These are phyloP conservation scores for Penicillium psychrosexuale DNA, from an alignment of 2,329 filamentous ascomycete species.

Conservation along the genomic window DNA sequence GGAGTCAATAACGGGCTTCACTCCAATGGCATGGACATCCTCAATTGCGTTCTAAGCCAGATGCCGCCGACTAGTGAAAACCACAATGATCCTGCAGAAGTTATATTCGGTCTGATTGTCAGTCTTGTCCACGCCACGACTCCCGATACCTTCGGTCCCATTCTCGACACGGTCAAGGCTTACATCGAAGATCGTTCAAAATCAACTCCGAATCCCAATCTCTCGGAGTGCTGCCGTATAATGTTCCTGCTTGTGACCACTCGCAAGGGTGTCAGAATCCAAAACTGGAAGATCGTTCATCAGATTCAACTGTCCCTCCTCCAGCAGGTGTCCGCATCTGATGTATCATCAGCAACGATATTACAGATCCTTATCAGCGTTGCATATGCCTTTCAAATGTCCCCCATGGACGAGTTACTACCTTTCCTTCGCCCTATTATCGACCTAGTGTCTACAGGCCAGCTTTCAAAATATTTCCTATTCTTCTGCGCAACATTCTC, in stretches of 20 bases:
- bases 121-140: conserved; percentile 81
- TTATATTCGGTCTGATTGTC: conserved; percentile 73
- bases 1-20: conserved; percentile 59
- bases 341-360: conserved; percentile 26
- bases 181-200: conserved; percentile 38
- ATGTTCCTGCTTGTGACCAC: conserved; percentile 68
- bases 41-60: conserved; percentile 50
- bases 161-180: conserved; percentile 62
- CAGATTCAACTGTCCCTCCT: conserved; percentile 55
- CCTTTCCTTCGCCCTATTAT: conserved; percentile 65
- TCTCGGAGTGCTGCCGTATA: conserved; percentile 40
- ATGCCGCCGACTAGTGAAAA: conserved; percentile 29
- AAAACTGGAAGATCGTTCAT: conserved; percentile 67
- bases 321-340: conserved; percentile 32
- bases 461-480: conserved; percentile 70
- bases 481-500: conserved; percentile 81
- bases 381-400: conserved; percentile 68
- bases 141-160: conserved; percentile 66
- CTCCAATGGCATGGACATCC: conserved; percentile 54
- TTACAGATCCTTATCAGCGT: conserved; percentile 45
- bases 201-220: conserved; percentile 40
- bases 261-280: conserved; percentile 73
- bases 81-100: conserved; percentile 44
- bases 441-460: conserved; percentile 62
- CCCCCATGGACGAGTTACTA: conserved; percentile 75